A percentile compares a stretch with the other conserved stretches of the same genome.
Evolutionary conservation across 805 yeast genomes (phyloP).

Genomic region (Ogataea saltuana): DNA sequence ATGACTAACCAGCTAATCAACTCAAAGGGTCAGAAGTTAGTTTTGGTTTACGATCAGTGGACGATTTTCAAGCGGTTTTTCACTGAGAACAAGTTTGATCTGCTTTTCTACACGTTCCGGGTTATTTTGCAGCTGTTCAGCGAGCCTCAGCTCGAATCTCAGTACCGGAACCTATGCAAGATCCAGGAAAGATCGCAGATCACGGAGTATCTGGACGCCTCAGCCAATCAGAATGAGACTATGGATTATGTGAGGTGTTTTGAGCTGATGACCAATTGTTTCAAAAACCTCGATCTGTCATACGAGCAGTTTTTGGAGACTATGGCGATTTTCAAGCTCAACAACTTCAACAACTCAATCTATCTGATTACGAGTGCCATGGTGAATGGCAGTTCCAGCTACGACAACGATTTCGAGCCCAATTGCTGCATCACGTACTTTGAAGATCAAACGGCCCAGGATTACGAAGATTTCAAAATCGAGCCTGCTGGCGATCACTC

Average conservation of each 20-base stretch:
- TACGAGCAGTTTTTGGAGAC: slow-evolving; percentile 24
- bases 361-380: slow-evolving; percentile 29
- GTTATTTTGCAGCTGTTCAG: slow-evolving; percentile 26
- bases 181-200: slow-evolving; percentile 15
- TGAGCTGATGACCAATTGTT: slow-evolving; percentile 22
- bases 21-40: slow-evolving; percentile 14
- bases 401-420: slow-evolving; percentile 3
- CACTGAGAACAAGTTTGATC: slow-evolving; percentile 16
- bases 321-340: slow-evolving; percentile 26
- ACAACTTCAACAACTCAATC: slow-evolving; percentile 31
- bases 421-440: slow-evolving; percentile 24
- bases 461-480: slow-evolving; percentile 31
- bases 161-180: slow-evolving; percentile 22
- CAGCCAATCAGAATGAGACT: slow-evolving; percentile 3
- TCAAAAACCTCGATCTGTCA: slow-evolving; percentile 25
- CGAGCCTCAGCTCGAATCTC: slow-evolving; percentile 18
- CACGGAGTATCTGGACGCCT: slow-evolving; percentile 14
- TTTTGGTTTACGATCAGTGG: slow-evolving; percentile 29
- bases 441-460: slow-evolving; percentile 12
- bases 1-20: slow-evolving; percentile 26
- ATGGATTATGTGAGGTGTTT: slow-evolving; percentile 16
- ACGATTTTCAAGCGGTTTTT: slow-evolving; percentile 18
- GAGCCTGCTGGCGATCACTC: slow-evolving; percentile 22
- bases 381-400: slow-evolving; percentile 5
- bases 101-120: slow-evolving; percentile 22